Percentiles rank a stretch among this genome's conserved stretches.
Conservation (phyloP, 148 eudicot genomes). For the Rhododendron kiyosumense region DNA sequence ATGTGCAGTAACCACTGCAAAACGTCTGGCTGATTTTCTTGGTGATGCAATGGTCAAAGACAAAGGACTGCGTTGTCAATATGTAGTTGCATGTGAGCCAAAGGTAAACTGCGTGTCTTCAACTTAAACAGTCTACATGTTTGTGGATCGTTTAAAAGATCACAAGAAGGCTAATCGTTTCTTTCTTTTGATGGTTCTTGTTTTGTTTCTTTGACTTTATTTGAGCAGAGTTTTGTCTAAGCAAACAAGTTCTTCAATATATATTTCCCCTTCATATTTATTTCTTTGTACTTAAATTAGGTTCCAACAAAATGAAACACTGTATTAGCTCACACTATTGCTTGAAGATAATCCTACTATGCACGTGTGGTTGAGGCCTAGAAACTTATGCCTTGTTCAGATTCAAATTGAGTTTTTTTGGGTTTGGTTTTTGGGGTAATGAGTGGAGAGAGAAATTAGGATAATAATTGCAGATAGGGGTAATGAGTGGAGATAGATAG, state of each 20-base stretch:
- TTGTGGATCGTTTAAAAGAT: background rate
- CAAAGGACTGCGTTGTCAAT: constrained; percentile 93
- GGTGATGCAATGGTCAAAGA: constrained; percentile 99
- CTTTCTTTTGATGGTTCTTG: background rate
- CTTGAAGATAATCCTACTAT: constrained; percentile 6
- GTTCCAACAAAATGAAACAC: background rate
- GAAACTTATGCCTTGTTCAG: background rate
- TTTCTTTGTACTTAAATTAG: background rate
- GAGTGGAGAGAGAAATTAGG: too few species aligned
- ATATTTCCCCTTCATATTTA: background rate
- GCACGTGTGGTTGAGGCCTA: background rate
- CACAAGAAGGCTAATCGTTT: background rate
- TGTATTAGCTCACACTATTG: background rate
- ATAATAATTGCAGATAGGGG: too few species aligned
- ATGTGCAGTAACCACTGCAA: constrained; percentile 98
- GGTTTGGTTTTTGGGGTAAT: too few species aligned
- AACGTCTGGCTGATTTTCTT: constrained; percentile 91
- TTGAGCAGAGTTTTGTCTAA: background rate
- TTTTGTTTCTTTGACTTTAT: background rate
- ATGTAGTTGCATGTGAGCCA: constrained; percentile 94
- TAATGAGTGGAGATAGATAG: too few species aligned
- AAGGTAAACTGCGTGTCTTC: constrained; percentile 45
- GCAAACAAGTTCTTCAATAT: background rate
- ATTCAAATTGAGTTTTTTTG: too few species aligned
- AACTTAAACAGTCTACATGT: background rate